Percentiles rank a stretch among this genome's conserved stretches.
These are phyloP conservation scores for Desmodesmus armatus DNA, from an alignment of 139 green algal genomes.

Conservation along the genomic window DNA sequence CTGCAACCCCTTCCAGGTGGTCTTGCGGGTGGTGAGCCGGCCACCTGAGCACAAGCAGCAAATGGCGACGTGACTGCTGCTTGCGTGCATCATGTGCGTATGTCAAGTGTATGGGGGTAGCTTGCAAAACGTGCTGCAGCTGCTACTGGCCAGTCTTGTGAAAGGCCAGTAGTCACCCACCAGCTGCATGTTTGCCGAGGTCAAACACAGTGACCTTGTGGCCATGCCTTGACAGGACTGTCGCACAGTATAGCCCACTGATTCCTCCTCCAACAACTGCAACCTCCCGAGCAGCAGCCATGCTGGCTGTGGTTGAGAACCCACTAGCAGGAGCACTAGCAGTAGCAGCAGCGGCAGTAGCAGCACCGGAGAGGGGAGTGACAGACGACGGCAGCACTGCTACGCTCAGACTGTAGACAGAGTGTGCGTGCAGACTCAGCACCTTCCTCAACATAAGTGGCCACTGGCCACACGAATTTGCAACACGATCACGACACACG, in stretches of 20 bases:
- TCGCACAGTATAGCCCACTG: conserved; percentile 36
- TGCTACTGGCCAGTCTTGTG: conserved; percentile 11
- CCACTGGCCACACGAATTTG: too few relatives aligned
- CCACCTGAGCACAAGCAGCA: conserved; percentile 14
- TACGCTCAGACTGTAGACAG: too few relatives aligned
- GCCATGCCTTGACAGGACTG: conserved; percentile 18
- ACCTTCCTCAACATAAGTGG: too few relatives aligned
- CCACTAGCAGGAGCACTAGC: background rate
- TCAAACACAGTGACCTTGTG: conserved; percentile 42
- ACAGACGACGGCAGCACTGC: too few relatives aligned
- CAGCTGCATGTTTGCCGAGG: conserved; percentile 35
- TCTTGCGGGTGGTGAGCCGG: conserved; percentile 27
- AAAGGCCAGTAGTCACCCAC: background rate
- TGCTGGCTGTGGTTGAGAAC: background rate
- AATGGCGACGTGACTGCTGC: background rate
- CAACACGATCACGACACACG: too few relatives aligned
- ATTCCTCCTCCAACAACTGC: conserved; percentile 45
- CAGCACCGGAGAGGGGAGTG: too few relatives aligned
- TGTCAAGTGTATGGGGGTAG: too few relatives aligned
- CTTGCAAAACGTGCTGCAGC: background rate
- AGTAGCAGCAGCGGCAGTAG: background rate
- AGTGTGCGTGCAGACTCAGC: too few relatives aligned
- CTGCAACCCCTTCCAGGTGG: conserved; percentile 39
- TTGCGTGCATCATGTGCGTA: background rate
- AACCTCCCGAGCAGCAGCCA: conserved; percentile 15